Percentiles rank a stretch among this genome's conserved stretches.
Conservation (phyloP, 805 yeast species). For the Metschnikowia anglica region DNA sequence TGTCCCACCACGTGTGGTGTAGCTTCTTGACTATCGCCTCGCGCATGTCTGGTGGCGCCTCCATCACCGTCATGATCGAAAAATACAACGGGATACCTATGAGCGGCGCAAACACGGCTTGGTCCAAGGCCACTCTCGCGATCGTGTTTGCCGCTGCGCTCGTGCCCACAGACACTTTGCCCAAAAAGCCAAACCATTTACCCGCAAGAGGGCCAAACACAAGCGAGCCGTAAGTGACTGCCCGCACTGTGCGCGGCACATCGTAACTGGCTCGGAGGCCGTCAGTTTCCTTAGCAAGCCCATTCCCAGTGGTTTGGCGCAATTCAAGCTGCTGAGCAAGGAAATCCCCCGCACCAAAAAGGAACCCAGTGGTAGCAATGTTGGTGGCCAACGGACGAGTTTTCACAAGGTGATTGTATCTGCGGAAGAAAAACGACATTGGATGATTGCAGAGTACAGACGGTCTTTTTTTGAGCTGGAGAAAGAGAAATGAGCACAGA, state of each 20-base stretch:
- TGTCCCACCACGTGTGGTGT: conserved; percentile 57
- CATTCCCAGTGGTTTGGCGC: conserved; percentile 26
- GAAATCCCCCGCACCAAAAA: conserved; percentile 74
- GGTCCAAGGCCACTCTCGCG: conserved; percentile 65
- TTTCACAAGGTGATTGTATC: conserved; percentile 26
- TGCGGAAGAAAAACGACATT: conserved; percentile 15
- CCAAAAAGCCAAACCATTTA: conserved; percentile 62
- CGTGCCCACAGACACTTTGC: conserved; percentile 40
- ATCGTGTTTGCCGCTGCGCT: conserved; percentile 24
- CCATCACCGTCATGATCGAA: conserved; percentile 64
- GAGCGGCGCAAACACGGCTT: conserved; percentile 72
- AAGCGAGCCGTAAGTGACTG: conserved; percentile 66
- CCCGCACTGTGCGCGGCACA: conserved; percentile 55
- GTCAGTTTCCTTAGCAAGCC: not conserved
- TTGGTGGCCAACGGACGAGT: conserved; percentile 47
- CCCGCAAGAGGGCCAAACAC: conserved; percentile 76
- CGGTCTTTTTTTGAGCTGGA: no score
- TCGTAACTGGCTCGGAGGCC: conserved; percentile 53
- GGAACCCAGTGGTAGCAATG: conserved; percentile 47
- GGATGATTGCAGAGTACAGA: no score
- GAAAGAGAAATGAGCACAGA: no score
- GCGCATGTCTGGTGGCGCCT: conserved; percentile 42
- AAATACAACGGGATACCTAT: conserved; percentile 71
- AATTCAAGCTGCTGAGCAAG: conserved; percentile 58
- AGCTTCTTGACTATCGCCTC: conserved; percentile 44